phyloP scores from a whole-genome alignment of 73 alveolate genomes.

The Effrenium voratum region DNA sequence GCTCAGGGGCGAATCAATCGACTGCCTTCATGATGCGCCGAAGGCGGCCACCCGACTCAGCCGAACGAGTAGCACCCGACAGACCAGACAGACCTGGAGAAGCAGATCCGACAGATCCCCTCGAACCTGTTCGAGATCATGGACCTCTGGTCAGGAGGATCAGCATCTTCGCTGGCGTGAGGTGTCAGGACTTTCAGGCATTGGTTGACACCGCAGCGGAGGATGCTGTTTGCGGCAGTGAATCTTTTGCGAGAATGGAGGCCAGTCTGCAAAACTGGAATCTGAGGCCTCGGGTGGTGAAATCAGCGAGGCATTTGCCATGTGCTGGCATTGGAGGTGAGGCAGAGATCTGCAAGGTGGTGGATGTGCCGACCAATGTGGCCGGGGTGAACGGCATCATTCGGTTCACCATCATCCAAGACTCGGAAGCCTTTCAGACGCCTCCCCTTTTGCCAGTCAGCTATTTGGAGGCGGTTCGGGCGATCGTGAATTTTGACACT shows the following conservation, averaged over 20 bases:
- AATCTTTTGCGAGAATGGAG: background rate
- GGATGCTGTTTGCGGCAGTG: background rate
- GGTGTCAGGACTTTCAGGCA: background rate
- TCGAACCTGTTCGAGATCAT: no score
- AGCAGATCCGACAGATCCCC: background rate
- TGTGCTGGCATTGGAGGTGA: background rate
- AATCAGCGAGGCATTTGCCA: background rate
- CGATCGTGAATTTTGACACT: background rate
- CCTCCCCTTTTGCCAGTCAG: background rate
- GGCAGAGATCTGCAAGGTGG: background rate
- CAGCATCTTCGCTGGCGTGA: background rate
- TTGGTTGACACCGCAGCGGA: background rate
- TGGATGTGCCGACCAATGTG: background rate
- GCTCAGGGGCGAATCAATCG: background rate
- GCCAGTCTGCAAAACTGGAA: background rate
- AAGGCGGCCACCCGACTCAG: no score
- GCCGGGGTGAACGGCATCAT: background rate
- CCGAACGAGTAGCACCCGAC: background rate
- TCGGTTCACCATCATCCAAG: background rate
- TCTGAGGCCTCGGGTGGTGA: background rate
- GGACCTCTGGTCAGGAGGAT: background rate
- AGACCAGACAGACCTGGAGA: background rate
- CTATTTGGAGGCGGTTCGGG: background rate
- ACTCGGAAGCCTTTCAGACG: background rate
- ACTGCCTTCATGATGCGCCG: background rate